Evolutionary conservation across 371 early-diverging fungal species (phyloP).

Genomic region (Choanephora cucurbitarum): DNA sequence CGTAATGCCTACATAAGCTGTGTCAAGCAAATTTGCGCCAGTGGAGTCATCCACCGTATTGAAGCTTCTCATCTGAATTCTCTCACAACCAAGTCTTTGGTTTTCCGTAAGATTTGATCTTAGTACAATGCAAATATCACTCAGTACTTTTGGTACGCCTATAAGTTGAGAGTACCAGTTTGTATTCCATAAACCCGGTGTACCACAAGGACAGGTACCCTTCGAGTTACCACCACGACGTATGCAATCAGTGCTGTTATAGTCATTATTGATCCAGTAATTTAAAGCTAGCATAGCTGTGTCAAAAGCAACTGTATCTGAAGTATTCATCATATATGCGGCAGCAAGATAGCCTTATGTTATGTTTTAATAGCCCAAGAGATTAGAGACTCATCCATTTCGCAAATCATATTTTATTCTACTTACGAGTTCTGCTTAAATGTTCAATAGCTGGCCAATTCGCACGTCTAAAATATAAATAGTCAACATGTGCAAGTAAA

Average conservation of each 20-base stretch:
- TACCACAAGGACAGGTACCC: constrained; percentile 36
- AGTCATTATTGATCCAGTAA: constrained; percentile 38
- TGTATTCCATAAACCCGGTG: constrained; percentile 36
- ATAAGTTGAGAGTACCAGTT: constrained; percentile 38
- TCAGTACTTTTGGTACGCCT: constrained; percentile 18
- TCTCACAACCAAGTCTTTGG: constrained; percentile 15
- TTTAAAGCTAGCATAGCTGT: constrained; percentile 18
- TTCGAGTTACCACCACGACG: constrained; percentile 17
- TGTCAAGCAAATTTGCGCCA: constrained; percentile 36
- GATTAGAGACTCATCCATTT: too few relatives aligned
- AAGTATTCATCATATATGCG: constrained; percentile 5
- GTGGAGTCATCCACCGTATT: constrained; percentile 8
- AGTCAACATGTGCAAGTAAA: background rate
- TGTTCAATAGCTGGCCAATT: constrained; percentile 34
- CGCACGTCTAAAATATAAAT: constrained; percentile 18
- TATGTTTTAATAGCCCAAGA: too few relatives aligned
- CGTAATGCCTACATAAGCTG: constrained; percentile 27
- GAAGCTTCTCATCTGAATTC: constrained; percentile 20
- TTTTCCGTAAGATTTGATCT: constrained; percentile 5
- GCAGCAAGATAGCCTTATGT: constrained; percentile 10
- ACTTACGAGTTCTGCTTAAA: constrained; percentile 25
- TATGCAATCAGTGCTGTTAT: constrained; percentile 19
- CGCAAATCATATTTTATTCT: background rate
- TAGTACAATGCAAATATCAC: constrained; percentile 28
- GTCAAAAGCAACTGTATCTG: constrained; percentile 6